Percentiles rank a stretch among this genome's conserved stretches.
These are phyloP conservation scores for Epichloe hybrida DNA, from an alignment of 2,329 filamentous ascomycete species.

Conservation along the genomic window DNA sequence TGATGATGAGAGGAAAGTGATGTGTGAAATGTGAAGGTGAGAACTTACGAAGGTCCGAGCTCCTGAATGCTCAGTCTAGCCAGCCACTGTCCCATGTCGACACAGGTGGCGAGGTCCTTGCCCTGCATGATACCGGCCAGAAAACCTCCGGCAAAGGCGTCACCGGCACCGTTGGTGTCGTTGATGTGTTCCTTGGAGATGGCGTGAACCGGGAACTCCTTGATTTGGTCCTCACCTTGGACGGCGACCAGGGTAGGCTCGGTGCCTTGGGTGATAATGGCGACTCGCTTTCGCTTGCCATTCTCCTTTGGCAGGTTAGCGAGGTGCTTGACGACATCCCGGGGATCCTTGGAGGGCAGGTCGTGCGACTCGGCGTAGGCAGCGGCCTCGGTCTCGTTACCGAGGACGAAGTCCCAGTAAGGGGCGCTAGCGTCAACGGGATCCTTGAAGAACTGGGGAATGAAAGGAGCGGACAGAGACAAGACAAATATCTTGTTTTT, in stretches of 20 bases:
- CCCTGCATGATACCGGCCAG: conserved; percentile 78
- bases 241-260: conserved; percentile 76
- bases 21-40: not conserved
- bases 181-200: conserved; percentile 70
- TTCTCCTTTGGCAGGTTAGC: conserved; percentile 90
- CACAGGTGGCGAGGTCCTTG: conserved; percentile 60
- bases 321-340: conserved; percentile 72
- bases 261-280: conserved; percentile 91
- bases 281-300: conserved; percentile 65
- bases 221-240: conserved; percentile 55
- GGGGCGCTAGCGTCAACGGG: conserved; percentile 71
- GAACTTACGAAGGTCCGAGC: conserved; percentile 82
- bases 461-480: conserved; percentile 90
- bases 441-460: conserved; percentile 95
- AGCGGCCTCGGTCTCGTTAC: conserved; percentile 90
- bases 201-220: conserved; percentile 67
- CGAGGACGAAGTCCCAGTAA: conserved; percentile 93
- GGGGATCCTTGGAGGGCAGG: conserved; percentile 61
- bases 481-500: conserved; percentile 88
- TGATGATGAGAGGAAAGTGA: conserved; percentile 3
- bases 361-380: conserved; percentile 75
- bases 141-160: conserved; percentile 93
- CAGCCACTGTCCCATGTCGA: conserved; percentile 95
- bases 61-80: conserved; percentile 89
- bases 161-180: conserved; percentile 93